These are phyloP conservation scores for Dillenia suffruticosa DNA, from an alignment of 164 flowering plant genomes.

Conservation along the genomic window DNA sequence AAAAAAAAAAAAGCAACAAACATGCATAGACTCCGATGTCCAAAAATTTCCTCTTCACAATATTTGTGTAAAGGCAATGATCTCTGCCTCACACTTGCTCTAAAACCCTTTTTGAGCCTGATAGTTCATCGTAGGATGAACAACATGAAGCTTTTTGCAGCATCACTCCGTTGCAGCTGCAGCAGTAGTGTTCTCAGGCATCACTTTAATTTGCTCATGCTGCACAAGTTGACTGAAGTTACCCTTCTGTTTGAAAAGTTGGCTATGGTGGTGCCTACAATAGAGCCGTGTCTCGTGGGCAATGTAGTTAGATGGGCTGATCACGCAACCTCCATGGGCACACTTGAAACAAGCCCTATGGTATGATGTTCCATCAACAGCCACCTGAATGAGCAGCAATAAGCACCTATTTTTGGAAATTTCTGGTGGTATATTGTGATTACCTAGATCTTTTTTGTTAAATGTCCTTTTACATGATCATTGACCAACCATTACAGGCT, in stretches of 20 bases:
- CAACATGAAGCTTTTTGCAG: neutral
- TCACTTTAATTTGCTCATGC: slow-evolving; percentile 36
- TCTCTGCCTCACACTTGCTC: no score
- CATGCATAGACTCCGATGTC: no score
- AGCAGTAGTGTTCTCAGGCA: slow-evolving; percentile 27
- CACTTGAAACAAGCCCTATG: slow-evolving; percentile 88
- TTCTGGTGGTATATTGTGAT: no score
- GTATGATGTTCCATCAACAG: slow-evolving; percentile 74
- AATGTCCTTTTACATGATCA: no score
- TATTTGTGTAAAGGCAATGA: no score
- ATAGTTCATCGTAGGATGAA: no score
- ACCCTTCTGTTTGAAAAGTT: slow-evolving; percentile 82
- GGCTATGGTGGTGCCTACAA: slow-evolving; percentile 77
- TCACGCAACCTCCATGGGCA: slow-evolving; percentile 73
- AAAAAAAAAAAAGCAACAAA: no score
- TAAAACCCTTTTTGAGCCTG: no score
- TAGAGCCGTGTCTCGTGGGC: slow-evolving; percentile 76
- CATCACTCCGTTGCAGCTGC: neutral
- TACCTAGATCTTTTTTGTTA: no score
- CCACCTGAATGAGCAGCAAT: slow-evolving; percentile 44
- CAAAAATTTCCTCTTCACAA: no score
- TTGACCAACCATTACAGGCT: no score
- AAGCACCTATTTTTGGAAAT: no score
- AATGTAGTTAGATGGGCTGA: slow-evolving; percentile 80
- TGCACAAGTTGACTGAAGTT: slow-evolving; percentile 79